Percentiles rank a stretch among this genome's conserved stretches.
Evolutionary conservation across 2,329 filamentous ascomycete genomes (phyloP).

Genomic region (Nigrospora oryzae): DNA sequence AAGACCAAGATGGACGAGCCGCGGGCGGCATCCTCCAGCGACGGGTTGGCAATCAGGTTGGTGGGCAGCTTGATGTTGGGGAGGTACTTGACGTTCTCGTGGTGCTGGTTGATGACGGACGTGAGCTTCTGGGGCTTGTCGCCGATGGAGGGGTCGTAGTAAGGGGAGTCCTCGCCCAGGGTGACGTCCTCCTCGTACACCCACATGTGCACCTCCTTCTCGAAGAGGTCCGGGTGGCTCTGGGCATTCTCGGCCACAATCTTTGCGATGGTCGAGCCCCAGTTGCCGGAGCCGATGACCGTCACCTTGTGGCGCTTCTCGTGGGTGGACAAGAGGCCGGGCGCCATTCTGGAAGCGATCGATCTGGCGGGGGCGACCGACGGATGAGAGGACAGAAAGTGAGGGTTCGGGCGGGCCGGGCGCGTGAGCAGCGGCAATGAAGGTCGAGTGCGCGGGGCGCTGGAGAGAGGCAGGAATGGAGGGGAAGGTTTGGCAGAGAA

Average conservation of each 20-base stretch:
- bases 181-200: conserved; percentile 89
- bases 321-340: conserved; percentile 33
- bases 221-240: conserved; percentile 71
- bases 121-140: conserved; percentile 79
- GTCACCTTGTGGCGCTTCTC: conserved; percentile 84
- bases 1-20: conserved; percentile 87
- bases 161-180: conserved; percentile 60
- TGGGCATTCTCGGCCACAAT: conserved; percentile 90
- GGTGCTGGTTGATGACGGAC: conserved; percentile 76
- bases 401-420: too few species aligned
- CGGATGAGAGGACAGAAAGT: too few species aligned
- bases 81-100: conserved; percentile 98
- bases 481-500: too few species aligned
- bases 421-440: too few species aligned
- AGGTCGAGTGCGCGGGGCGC: too few species aligned
- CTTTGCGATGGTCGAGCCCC: conserved; percentile 96
- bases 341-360: conserved; percentile 15
- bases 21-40: conserved; percentile 69
- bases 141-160: conserved; percentile 58
- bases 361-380: not conserved
- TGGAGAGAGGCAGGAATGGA: too few species aligned
- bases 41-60: conserved; percentile 80
- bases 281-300: conserved; percentile 93
- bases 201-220: conserved; percentile 95
- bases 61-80: conserved; percentile 74